Evolutionary conservation across 805 yeast species (phyloP), one percentile per base, ranked within the genome.

Genomic region (Pichia californica): DNA sequence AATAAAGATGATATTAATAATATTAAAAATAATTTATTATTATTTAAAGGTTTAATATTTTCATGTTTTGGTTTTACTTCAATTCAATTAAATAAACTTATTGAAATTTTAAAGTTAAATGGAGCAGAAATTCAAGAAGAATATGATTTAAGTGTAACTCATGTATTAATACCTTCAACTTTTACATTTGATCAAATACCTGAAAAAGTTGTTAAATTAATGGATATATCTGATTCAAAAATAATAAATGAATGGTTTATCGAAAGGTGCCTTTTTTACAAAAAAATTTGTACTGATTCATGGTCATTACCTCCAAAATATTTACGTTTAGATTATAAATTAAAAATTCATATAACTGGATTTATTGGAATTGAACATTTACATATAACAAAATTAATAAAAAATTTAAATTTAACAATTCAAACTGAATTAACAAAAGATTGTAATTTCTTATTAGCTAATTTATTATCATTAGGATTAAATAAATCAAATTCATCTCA

Each of bases 401-500:
- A 65, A 16, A 56, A 72, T 25, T 53, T 83, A 20, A 79, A 82
- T 21, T 76, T 81, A 41, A 65, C 67, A 32, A 69, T 71, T 42
- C 63, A 70, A 37, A 76, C 71, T 0, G 64, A 72, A 2, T 64
- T 86, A 43, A 71, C 73, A 4, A 54, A 68, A 5, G 62, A 66
- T 10, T 64, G 83, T 32, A 83, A 83, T 51, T 54, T 82, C 14
- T 63, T 87, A 27, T 63, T 86, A 3, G 66, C 78, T 23, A 77
- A 79, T 52, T 59, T 75, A 35, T 63, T 71, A 30, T 51, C 74
- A 7, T 61, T 79, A 46, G 72, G 73, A 19, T 53, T 74, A 11
- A 58, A 68, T 8, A 48, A 54, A 18, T 49, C 59, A 13, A 68
- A 66, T 37, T 66, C 77, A 4, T 74, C 78, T 6, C 52, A 55